Percentiles rank a stretch among this genome's conserved stretches.
Evolutionary conservation across 1,284 basidiomycete genomes (phyloP).

Genomic region (Melanopsichium pennsylvanicum): DNA sequence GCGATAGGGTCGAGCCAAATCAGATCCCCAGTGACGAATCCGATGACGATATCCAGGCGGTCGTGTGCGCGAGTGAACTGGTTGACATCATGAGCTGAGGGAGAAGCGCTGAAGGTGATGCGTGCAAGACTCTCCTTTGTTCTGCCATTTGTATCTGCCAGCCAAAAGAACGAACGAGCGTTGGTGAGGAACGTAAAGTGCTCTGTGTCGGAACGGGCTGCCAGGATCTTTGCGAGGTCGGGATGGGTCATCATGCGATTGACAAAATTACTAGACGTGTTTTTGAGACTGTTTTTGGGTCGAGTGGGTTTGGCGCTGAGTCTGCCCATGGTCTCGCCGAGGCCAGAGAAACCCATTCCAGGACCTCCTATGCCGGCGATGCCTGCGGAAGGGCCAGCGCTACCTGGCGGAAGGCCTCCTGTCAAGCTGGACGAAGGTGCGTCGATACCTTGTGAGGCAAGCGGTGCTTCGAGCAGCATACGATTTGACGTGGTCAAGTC

Average conservation of each 20-base stretch:
- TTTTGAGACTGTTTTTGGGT: slow-evolving; percentile 86
- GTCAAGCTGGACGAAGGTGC: slow-evolving; percentile 43
- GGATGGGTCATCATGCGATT: slow-evolving; percentile 81
- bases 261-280: slow-evolving; percentile 87
- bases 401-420: slow-evolving; percentile 40
- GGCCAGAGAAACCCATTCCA: slow-evolving; percentile 43
- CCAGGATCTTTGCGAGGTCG: slow-evolving; percentile 76
- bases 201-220: slow-evolving; percentile 73
- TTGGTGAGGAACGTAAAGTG: slow-evolving; percentile 54
- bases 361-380: slow-evolving; percentile 42
- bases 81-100: slow-evolving; percentile 87
- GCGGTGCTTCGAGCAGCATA: slow-evolving; percentile 40
- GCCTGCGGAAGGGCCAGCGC: slow-evolving; percentile 32
- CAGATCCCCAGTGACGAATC: slow-evolving; percentile 89
- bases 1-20: slow-evolving; percentile 79
- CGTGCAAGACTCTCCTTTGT: slow-evolving; percentile 74
- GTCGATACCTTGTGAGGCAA: slow-evolving; percentile 58
- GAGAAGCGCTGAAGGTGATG: slow-evolving; percentile 78
- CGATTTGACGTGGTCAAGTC: slow-evolving; percentile 9
- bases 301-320: slow-evolving; percentile 67
- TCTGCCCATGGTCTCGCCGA: slow-evolving; percentile 42
- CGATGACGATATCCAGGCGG: slow-evolving; percentile 86
- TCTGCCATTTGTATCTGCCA: slow-evolving; percentile 42
- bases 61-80: slow-evolving; percentile 77
- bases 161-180: slow-evolving; percentile 55